Conservation (phyloP, 148 eudicot species). For the Selenicereus undatus region DNA sequence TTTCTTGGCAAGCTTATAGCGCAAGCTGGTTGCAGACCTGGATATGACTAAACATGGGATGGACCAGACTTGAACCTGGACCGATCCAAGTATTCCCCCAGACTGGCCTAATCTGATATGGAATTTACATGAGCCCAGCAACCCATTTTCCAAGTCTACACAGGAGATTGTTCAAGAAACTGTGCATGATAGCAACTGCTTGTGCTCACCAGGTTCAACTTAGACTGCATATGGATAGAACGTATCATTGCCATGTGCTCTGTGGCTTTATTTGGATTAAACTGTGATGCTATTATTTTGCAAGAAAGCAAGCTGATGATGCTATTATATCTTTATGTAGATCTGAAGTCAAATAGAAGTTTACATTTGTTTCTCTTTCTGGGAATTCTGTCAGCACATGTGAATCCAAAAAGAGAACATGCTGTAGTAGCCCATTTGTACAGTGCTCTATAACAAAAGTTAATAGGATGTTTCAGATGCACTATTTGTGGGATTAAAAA, state of each 20-base stretch:
- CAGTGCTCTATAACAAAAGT: constrained; percentile 5
- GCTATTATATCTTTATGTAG: constrained; percentile 11
- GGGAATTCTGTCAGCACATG: constrained; percentile 19
- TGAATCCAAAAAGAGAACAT: constrained; percentile 20
- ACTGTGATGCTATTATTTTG: constrained; percentile 12
- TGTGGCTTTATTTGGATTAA: constrained; percentile 18
- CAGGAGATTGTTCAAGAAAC: neutral
- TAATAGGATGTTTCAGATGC: constrained; percentile 1
- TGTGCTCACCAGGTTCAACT: constrained; percentile 1
- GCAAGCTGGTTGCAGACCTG: too few species aligned
- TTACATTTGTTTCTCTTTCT: constrained; percentile 10
- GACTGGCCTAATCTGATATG: neutral
- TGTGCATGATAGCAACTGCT: constrained; percentile 8
- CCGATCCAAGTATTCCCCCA: neutral
- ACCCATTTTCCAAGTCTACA: neutral
- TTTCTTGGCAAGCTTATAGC: too few species aligned
- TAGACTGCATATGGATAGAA: constrained; percentile 11
- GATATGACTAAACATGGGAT: too few species aligned
- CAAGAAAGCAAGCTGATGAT: constrained; percentile 1
- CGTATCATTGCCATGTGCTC: constrained; percentile 13
- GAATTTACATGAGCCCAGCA: neutral
- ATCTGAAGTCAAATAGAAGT: constrained; percentile 24
- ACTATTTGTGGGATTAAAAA: constrained; percentile 5
- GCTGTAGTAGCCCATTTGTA: constrained; percentile 1
- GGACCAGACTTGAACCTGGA: too few species aligned